Conservation (phyloP, 2,329 filamentous ascomycete genomes). For the Colletotrichum somersetense region DNA sequence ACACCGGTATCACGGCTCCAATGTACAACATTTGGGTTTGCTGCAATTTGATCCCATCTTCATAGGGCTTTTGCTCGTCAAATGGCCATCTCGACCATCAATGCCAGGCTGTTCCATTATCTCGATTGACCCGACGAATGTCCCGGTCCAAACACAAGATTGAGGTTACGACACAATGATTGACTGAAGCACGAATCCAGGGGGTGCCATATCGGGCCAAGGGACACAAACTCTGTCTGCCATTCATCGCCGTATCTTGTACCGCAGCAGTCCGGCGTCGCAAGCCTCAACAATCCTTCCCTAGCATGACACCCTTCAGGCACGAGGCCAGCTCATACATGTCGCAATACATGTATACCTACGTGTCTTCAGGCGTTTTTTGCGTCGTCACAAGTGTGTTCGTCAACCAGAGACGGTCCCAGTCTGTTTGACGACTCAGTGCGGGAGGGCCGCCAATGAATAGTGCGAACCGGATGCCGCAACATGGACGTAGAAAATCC, state of each 20-base stretch:
- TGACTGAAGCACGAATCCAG: slow-evolving; percentile 28
- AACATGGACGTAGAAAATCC: slow-evolving; percentile 38
- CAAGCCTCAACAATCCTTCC: slow-evolving; percentile 21
- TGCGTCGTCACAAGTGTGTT: slow-evolving; percentile 31
- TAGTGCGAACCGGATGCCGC: slow-evolving; percentile 35
- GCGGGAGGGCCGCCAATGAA: slow-evolving; percentile 36
- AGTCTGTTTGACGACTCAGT: slow-evolving; percentile 39
- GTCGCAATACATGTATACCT: background rate
- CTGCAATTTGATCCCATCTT: slow-evolving; percentile 34
- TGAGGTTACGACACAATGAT: slow-evolving; percentile 29
- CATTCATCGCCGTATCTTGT: slow-evolving; percentile 32
- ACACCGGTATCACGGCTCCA: slow-evolving; percentile 34
- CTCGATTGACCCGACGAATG: slow-evolving; percentile 28
- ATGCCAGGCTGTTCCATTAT: slow-evolving; percentile 22
- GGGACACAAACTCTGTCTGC: slow-evolving; percentile 35
- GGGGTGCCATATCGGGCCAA: slow-evolving; percentile 24
- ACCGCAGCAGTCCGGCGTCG: slow-evolving; percentile 22
- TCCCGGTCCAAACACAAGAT: slow-evolving; percentile 31
- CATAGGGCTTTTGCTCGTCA: slow-evolving; percentile 36
- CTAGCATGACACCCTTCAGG: slow-evolving; percentile 7
- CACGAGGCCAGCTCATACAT: background rate
- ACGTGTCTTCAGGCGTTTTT: slow-evolving; percentile 6
- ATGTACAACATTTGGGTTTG: slow-evolving; percentile 42
- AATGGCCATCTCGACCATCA: slow-evolving; percentile 20
- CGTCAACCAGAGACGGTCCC: slow-evolving; percentile 6